Evolutionary conservation across 1,139 yeast genomes (phyloP).

Genomic region (Taphrina communis): DNA sequence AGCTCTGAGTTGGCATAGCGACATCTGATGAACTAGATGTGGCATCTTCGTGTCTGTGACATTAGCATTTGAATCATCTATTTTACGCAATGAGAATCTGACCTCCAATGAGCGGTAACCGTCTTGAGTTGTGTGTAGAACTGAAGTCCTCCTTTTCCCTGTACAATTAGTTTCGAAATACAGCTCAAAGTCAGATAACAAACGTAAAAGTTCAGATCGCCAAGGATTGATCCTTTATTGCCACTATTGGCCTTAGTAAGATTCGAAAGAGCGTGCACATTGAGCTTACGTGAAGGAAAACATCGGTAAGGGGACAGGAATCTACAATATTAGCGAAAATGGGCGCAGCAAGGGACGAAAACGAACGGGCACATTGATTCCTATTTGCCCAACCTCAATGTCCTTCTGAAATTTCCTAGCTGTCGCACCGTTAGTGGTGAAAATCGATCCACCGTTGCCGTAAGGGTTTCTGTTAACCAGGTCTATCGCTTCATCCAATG

Average conservation of each 20-base stretch:
- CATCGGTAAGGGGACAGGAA: constrained; percentile 85
- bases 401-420: constrained; percentile 74
- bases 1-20: constrained; percentile 66
- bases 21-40: constrained; percentile 61
- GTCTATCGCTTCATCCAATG: constrained; percentile 74
- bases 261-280: not conserved
- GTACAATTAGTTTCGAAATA: not conserved
- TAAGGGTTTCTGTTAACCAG: constrained; percentile 67
- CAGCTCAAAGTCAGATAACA: not conserved
- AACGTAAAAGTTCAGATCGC: constrained; percentile 72
- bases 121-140: constrained; percentile 80
- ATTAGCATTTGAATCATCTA: not conserved
- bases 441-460: constrained; percentile 76
- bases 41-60: constrained; percentile 56
- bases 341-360: not conserved
- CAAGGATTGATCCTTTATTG: constrained; percentile 75
- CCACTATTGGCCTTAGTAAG: constrained; percentile 52
- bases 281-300: constrained; percentile 64
- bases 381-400: constrained; percentile 78
- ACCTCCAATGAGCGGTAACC: constrained; percentile 71
- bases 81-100: not conserved
- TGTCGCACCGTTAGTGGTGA: constrained; percentile 71
- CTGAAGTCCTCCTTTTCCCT: constrained; percentile 72
- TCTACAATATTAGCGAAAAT: constrained; percentile 47
- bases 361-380: constrained; percentile 69